These are phyloP conservation scores for Tolypocladium pustulatum DNA, from an alignment of 2,329 filamentous ascomycete genomes.

Conservation along the genomic window DNA sequence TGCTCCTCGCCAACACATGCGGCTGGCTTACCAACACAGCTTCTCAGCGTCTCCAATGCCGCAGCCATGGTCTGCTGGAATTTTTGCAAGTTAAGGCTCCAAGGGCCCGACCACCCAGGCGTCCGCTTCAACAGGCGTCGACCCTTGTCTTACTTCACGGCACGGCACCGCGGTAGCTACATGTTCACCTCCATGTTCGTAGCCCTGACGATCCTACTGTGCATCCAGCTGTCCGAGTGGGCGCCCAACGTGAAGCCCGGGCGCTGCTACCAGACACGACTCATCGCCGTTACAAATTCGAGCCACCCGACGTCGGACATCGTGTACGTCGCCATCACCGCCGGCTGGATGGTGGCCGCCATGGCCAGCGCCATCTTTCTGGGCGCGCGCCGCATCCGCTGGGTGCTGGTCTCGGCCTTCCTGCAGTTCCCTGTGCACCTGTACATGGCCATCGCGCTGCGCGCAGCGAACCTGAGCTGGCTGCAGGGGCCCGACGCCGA, in stretches of 20 bases:
- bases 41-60: neutral
- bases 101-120: neutral
- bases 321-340: neutral
- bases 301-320: neutral
- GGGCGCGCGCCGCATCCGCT: slow-evolving; percentile 5
- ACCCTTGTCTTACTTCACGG: neutral
- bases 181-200: neutral
- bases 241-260: neutral
- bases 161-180: neutral
- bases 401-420: slow-evolving; percentile 13
- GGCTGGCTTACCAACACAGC: neutral
- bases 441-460: slow-evolving; percentile 19
- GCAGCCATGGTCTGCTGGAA: neutral
- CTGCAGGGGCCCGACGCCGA: slow-evolving; percentile 2
- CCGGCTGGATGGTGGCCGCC: neutral
- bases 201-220: neutral
- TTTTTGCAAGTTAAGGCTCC: neutral
- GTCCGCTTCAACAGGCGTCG: neutral
- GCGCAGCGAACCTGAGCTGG: slow-evolving; percentile 15
- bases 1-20: neutral
- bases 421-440: slow-evolving; percentile 20
- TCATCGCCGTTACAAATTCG: neutral
- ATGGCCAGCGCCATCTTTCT: neutral
- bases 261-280: neutral
- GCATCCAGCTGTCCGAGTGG: neutral